Conservation (phyloP, 805 yeast genomes). For the Wickerhamiella australiensis region DNA sequence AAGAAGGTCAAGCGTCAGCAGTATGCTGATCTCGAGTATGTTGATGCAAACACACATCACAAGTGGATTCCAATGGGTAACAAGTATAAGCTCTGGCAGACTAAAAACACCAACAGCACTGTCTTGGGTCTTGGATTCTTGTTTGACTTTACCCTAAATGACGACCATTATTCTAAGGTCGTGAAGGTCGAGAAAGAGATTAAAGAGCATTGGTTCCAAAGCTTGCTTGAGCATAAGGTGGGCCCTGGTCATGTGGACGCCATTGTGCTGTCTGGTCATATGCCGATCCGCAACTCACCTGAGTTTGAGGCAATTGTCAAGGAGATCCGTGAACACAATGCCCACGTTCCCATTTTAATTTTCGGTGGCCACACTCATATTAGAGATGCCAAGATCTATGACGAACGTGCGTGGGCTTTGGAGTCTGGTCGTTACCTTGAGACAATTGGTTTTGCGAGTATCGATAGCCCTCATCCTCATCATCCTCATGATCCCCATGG, state of each 20-base stretch:
- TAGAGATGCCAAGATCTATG: slow-evolving; percentile 63
- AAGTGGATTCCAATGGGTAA: slow-evolving; percentile 54
- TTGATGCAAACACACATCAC: not conserved
- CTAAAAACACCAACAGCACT: slow-evolving; percentile 36
- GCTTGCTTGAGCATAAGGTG: slow-evolving; percentile 26
- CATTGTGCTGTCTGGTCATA: slow-evolving; percentile 61
- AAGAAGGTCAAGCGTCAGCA: slow-evolving; percentile 25
- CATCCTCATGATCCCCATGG: slow-evolving; percentile 6
- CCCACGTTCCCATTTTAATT: slow-evolving; percentile 56
- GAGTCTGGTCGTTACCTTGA: slow-evolving; percentile 89
- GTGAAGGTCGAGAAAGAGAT: slow-evolving; percentile 46
- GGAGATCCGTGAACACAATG: slow-evolving; percentile 45
- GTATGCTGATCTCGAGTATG: slow-evolving; percentile 1
- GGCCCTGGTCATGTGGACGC: slow-evolving; percentile 41
- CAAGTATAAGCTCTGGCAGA: slow-evolving; percentile 49
- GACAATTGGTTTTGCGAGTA: slow-evolving; percentile 71
- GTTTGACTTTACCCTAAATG: slow-evolving; percentile 58
- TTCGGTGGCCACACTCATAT: slow-evolving; percentile 93
- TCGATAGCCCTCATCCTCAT: slow-evolving; percentile 26
- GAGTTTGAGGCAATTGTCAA: slow-evolving; percentile 40
- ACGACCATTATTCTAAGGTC: slow-evolving; percentile 44
- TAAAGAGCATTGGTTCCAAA: slow-evolving; percentile 50
- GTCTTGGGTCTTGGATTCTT: slow-evolving; percentile 64
- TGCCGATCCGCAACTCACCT: slow-evolving; percentile 51
- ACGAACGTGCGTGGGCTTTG: slow-evolving; percentile 52